Evolutionary conservation across 2,329 filamentous ascomycete species (phyloP), one percentile per base, ranked within the genome.

Genomic region (Arthrobotrys conoides): DNA sequence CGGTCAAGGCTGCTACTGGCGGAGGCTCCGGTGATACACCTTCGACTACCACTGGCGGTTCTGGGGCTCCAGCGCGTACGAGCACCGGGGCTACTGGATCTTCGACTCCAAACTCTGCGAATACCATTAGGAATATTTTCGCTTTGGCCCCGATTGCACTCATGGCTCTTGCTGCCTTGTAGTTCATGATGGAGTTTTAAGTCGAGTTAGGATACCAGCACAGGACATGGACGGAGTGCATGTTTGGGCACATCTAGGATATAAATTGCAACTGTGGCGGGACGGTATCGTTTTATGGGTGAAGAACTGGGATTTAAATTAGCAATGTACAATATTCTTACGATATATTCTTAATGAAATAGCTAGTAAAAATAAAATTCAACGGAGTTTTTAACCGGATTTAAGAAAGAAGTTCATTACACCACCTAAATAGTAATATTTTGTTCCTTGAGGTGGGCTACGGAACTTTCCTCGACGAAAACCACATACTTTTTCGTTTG

Each of bases 161-260:
- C 20, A 55, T 76, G 65, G 71, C 48, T 4, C 48, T 76, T 33
- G 65, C 71, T 20, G 65, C 46, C 14, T 70, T 76, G 18, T 76
- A 70, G 65, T n/a, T 14, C 4, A 48, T 20, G 59, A 9, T 6
- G 8, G 1, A 30, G 4, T 27, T 18, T n/a, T n/a, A 16, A 41
- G 12, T 3, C 16, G 16, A 44, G 48, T 9, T 22, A 2, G 24
- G 24, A 48, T 48, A 9, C 5, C 48, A n/a, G n/a, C n/a, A 16
- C 6, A 33, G 61, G 44, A 24, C 20, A 6, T 6, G 27, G 27
- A 30, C 12, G 48, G 20, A 14, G 49, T 2, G n/a, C n/a, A n/a
- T 36, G 6, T 24, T 6, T 14, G 57, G 9, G 38, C 14, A 16
- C 12, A n/a, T 5, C 4, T 20, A 2, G 36, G 14, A 22, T 38